Evolutionary conservation across 2,329 filamentous ascomycete genomes (phyloP).

Genomic region (Chalara sp.): DNA sequence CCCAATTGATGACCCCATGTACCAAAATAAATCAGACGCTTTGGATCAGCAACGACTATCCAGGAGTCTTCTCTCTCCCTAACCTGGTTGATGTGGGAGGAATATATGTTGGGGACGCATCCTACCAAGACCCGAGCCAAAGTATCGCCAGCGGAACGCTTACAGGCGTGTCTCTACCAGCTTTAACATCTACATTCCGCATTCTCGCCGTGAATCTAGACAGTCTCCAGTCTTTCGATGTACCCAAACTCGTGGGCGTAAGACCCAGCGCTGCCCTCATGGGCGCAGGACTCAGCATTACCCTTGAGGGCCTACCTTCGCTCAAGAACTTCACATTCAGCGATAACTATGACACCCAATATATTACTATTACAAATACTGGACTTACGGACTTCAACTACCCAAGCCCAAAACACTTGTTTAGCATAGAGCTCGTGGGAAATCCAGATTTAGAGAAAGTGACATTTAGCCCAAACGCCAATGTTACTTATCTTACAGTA

Average conservation of each 20-base stretch:
- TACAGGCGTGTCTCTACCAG: neutral
- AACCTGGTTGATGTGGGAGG: neutral
- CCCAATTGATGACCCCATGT: neutral
- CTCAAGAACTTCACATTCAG: neutral
- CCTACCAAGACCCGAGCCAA: neutral
- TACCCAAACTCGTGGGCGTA: neutral
- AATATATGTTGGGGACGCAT: neutral
- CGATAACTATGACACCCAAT: neutral
- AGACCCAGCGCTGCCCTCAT: neutral
- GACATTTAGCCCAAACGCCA: neutral
- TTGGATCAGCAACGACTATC: neutral
- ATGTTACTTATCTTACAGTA: neutral
- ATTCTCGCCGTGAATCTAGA: neutral
- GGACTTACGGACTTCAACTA: neutral
- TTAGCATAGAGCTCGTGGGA: neutral
- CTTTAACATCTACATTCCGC: neutral
- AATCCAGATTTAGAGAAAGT: neutral
- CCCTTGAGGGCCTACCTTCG: neutral
- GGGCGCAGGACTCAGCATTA: neutral
- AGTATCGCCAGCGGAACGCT: neutral
- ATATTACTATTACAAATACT: neutral
- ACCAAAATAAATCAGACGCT: neutral
- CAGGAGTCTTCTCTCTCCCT: neutral
- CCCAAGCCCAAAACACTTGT: neutral
- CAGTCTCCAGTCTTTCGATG: neutral